phyloP scores from a whole-genome alignment of 2,329 filamentous ascomycete species.

The Aspergillus tamarii region DNA sequence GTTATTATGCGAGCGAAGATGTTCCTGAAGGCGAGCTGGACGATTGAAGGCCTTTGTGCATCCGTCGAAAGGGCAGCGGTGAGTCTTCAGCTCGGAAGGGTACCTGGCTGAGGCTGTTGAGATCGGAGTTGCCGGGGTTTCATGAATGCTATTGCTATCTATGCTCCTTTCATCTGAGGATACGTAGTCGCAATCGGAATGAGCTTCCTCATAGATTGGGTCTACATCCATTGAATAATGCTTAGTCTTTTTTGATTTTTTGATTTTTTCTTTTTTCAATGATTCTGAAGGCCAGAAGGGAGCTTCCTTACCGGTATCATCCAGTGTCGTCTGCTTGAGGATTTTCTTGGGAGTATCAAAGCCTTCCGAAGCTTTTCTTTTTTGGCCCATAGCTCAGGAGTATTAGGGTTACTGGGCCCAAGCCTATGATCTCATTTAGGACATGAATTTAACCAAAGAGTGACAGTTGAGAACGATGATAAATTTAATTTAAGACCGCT shows the following conservation, averaged over 20 bases:
- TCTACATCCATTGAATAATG: slow-evolving; percentile 45
- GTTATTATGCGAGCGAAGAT: slow-evolving; percentile 82
- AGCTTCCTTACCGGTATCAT: slow-evolving; percentile 33
- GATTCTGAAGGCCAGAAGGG: slow-evolving; percentile 5
- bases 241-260: slow-evolving; percentile 17
- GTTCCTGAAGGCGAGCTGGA: slow-evolving; percentile 76
- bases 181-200: slow-evolving; percentile 39
- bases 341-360: slow-evolving; percentile 34
- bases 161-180: slow-evolving; percentile 33
- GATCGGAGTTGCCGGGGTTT: slow-evolving; percentile 55
- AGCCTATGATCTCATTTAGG: slow-evolving; percentile 9
- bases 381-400: slow-evolving; percentile 35
- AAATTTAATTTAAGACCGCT: slow-evolving; percentile 3
- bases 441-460: background rate
- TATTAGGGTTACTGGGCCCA: slow-evolving; percentile 4
- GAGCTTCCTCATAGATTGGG: slow-evolving; percentile 35
- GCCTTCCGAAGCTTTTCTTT: slow-evolving; percentile 38
- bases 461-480: slow-evolving; percentile 7
- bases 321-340: slow-evolving; percentile 31
- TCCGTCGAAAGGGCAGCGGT: slow-evolving; percentile 71
- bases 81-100: slow-evolving; percentile 75
- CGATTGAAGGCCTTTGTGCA: slow-evolving; percentile 88
- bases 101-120: slow-evolving; percentile 53
- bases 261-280: background rate
- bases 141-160: slow-evolving; percentile 37